Conservation (phyloP, 2,329 filamentous ascomycete genomes). For the Arthrobotrys conoides region DNA sequence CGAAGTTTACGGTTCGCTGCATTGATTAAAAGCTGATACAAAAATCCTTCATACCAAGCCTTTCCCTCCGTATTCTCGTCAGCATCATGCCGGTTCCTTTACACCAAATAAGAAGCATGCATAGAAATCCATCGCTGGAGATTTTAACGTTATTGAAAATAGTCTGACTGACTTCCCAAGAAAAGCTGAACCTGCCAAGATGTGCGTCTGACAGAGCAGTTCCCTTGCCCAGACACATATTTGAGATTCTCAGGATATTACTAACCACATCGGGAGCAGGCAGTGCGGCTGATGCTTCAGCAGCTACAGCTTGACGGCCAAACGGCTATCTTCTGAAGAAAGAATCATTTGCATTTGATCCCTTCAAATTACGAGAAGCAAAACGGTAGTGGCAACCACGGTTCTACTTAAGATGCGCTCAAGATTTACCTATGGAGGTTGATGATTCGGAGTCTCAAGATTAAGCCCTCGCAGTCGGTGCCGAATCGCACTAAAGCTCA, state of each 20-base stretch:
- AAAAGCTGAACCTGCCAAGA: constrained; percentile 56
- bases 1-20: too few relatives aligned
- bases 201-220: constrained; percentile 51
- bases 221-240: constrained; percentile 31
- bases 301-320: constrained; percentile 43
- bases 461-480: neutral
- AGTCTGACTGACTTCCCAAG: constrained; percentile 52
- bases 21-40: neutral
- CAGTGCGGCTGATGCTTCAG: constrained; percentile 58
- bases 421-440: too few relatives aligned
- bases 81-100: constrained; percentile 29
- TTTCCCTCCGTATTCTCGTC: constrained; percentile 29
- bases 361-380: constrained; percentile 24
- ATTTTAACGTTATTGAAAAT: constrained; percentile 59
- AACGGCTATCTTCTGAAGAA: constrained; percentile 43
- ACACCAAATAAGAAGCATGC: constrained; percentile 17
- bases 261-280: constrained; percentile 58
- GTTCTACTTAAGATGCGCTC: neutral
- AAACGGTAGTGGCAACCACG: too few relatives aligned
- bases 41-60: constrained; percentile 24
- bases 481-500: neutral
- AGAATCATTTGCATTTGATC: constrained; percentile 46
- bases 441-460: neutral
- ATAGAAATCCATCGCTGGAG: constrained; percentile 38
- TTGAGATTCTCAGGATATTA: constrained; percentile 57